phyloP scores from a whole-genome alignment of 73 alveolate genomes.

The Symbiodinium natans region DNA sequence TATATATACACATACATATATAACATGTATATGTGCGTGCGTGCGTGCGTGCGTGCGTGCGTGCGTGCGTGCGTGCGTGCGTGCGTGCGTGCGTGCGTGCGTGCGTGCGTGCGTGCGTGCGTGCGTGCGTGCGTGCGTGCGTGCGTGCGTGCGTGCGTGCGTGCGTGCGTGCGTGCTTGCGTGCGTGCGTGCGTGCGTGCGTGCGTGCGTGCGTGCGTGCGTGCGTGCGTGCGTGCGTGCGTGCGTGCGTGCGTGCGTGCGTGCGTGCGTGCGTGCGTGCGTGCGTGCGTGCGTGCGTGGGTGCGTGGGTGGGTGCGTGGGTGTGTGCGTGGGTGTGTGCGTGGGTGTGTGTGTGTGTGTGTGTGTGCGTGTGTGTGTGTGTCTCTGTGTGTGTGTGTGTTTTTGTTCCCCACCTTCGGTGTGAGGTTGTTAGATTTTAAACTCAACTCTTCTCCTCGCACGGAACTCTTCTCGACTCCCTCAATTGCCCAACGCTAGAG shows the following conservation, averaged over 20 bases:
- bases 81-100: constrained; percentile 41
- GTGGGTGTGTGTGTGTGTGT: constrained; percentile 15
- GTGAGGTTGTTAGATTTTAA: too few relatives aligned
- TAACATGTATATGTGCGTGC: neutral
- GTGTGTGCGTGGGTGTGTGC: constrained; percentile 28
- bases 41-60: neutral
- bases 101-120: constrained; percentile 41
- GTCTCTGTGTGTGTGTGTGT: neutral
- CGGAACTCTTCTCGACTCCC: too few relatives aligned
- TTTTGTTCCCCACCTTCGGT: too few relatives aligned
- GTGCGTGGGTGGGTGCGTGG: neutral
- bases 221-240: constrained; percentile 98
- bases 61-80: constrained; percentile 11
- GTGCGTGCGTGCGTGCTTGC: neutral
- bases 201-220: constrained; percentile 35
- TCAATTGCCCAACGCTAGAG: too few relatives aligned
- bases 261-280: constrained; percentile 15
- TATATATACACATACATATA: too few relatives aligned
- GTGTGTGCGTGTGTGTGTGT: neutral
- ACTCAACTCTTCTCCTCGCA: too few relatives aligned
- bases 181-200: neutral
- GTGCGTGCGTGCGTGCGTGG: constrained; percentile 7
- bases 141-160: constrained; percentile 27
- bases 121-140: constrained; percentile 41
- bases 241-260: constrained; percentile 94